Percentiles rank a stretch among this genome's conserved stretches.
Evolutionary conservation across 129 eudicot species (phyloP).

Genomic region (Solidago caesia): DNA sequence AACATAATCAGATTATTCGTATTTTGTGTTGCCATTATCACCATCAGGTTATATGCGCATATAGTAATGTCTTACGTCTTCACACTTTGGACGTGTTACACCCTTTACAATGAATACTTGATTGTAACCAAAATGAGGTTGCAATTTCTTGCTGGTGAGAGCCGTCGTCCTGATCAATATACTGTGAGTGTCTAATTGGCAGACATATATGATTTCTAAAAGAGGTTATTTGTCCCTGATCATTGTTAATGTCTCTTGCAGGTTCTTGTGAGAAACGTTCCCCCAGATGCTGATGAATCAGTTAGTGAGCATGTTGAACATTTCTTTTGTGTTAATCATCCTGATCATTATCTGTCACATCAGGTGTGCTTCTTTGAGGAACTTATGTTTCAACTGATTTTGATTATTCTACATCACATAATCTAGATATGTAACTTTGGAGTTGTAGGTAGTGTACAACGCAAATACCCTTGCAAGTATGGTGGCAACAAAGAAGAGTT

Average conservation of each 20-base stretch:
- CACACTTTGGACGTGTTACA: slow-evolving; percentile 75
- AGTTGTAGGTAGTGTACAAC: slow-evolving; percentile 73
- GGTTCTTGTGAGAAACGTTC: slow-evolving; percentile 96
- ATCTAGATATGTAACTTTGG: slow-evolving; percentile 18
- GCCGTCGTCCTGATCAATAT: slow-evolving; percentile 81
- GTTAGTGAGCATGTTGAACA: slow-evolving; percentile 90
- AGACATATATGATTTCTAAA: neutral
- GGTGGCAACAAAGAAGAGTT: slow-evolving; percentile 65
- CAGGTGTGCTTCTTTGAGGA: slow-evolving; percentile 49
- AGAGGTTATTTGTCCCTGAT: neutral
- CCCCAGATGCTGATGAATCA: slow-evolving; percentile 91
- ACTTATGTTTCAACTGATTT: neutral
- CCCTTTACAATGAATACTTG: slow-evolving; percentile 68
- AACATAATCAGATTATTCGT: slow-evolving; percentile 5
- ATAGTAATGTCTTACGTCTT: slow-evolving; percentile 68
- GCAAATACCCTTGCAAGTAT: slow-evolving; percentile 79
- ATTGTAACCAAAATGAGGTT: slow-evolving; percentile 67
- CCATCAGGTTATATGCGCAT: slow-evolving; percentile 77
- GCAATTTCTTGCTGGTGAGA: slow-evolving; percentile 64
- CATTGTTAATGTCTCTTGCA: slow-evolving; percentile 31
- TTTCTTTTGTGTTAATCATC: slow-evolving; percentile 94
- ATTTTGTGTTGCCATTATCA: slow-evolving; percentile 9
- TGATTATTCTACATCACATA: no score
- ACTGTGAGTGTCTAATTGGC: slow-evolving; percentile 60
- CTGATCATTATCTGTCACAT: slow-evolving; percentile 76